Evolutionary conservation across 2,329 filamentous ascomycete genomes (phyloP), one percentile per base, ranked within the genome.

Genomic region (Onygenales sp.): DNA sequence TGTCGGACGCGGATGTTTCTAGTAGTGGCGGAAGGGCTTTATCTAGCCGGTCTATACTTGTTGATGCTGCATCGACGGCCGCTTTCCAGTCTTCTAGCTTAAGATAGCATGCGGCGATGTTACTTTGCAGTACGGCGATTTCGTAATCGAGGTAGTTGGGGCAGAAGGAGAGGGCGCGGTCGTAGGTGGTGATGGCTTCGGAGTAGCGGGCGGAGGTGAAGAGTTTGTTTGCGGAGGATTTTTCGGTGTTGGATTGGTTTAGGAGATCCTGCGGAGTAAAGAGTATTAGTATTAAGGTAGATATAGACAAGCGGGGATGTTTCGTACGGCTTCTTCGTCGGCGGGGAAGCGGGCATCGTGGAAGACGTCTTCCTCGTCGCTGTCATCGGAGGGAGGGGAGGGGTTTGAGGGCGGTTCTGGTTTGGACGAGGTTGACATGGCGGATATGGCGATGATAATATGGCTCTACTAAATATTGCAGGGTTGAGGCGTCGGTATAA

Each of bases 141-240:
- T 95, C 89, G 71, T 88, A 95, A 66, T 92, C 84, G 31, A 95
- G 80, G 66, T 95, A 94, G 58, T 82, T 84, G 2, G 92, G 92
- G 63, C 88, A 91, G 6, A 84, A 80, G 10, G 82, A 77, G 2
- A 94, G 76, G 21, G 93, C 91, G 59, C 86, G 82, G 63, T 90
- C 85, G 71, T 97, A 97, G 56, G 81, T 85, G 59, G 84, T 80
- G 57, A 97, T 85, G 42, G 92, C 92, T 57, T 85, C 83, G 53
- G 85, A 80, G 70, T 86, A 93, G 57, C 84, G 81, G 42, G 81
- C 80, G 2, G 81, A 78, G 1, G 79, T 75, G 70, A 96, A 97
- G n/a, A 90, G 79, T 4, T 79, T 70, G 65, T 96, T 97, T 11
- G 89, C 92, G 53, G 83, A 77, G 2, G 79, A 65, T 70, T 95